Base-by-base conservation (phyloP, 768 basidiomycete genomes). In the Russula sp. region DNA sequence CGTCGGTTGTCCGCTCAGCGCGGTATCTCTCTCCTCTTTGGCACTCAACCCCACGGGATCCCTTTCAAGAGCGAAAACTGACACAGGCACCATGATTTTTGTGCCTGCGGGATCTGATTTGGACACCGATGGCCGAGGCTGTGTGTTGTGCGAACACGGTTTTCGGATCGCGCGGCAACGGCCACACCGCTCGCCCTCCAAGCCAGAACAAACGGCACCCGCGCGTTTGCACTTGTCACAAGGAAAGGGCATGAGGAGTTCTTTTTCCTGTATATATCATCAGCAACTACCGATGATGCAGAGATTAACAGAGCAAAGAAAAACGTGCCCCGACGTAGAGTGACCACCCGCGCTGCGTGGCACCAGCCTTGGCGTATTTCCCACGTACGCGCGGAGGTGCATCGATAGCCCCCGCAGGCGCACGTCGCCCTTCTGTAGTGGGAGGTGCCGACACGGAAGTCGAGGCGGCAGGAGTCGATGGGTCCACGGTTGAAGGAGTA, bases 181-280 rank as follows among this genome's bases (percentile, higher is more conserved):
- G 22, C 57, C 57, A 50, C 57, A 58, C n/a, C 57, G 35, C 47
- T 58, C 48, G 57, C 57, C 57, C 32, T 58, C 57, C 18, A 58
- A 14, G 16, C 57, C 57, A n/a, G 57, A 58, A 11, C 57, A 58
- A 42, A 58, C 14, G 25, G 57, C 57, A 34, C 57, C 57, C 7
- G 57, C 57, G 22, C 48, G 35, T 50, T 39, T 39, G 25, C 57
- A 58, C 39, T 58, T 58, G 39, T 58, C 57, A 13, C 57, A 58
- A 4, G 47, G 57, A 9, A 50, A 48, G 18, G 48, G 25, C 57
- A 58, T 58, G 38, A 58, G 48, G n/a, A 58, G 57, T 32, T 58
- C 57, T 29, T 18, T 42, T n/a, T 58, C 57, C 57, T 58, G 25
- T 47, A 42, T 29, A 36, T 38, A 11, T 11, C 16, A 16, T 58